Evolutionary conservation across 2,329 filamentous ascomycete species (phyloP), one percentile per base, ranked within the genome.

Genomic region (Fusarium coicis): DNA sequence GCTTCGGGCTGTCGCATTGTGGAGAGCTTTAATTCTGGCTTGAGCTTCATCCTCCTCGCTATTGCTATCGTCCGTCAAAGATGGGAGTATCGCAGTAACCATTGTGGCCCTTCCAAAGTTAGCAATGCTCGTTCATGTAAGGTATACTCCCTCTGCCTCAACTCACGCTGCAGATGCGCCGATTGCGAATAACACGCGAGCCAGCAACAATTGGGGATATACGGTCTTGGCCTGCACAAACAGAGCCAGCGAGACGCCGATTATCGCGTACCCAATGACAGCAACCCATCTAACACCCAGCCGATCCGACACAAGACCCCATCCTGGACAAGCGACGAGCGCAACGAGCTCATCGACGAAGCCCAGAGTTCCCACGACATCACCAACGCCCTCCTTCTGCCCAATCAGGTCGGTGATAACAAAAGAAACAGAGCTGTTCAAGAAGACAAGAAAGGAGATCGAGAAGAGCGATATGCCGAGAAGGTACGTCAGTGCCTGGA

Each of bases 1-100:
- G 77, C 90, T 85, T 52, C 91, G 85, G 28, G 85, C 77, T 50
- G 80, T 82, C 39, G 66, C 58, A 70, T 58, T 58, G 50, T 82
- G 82, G 11, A 80, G 72, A 18, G 81, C 79, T 75, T 85, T 85
- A 39, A 77, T 79, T 40, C 76, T 68, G 40, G 76, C 76, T 23
- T 74, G 69, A 7, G 65, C 72, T 7, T 76, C 63, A 75, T 79
- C 69, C 66, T 74, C 78, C 43, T 64, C 73, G 4, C 77, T 72
- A 43, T 79, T 79, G 43, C 79, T 83, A 37, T 89, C 88, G 70
- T 88, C 87, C 10, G 90, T 91, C 74, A 92, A 83, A 16, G 88
- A 91, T 3, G 96, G 96, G 30, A 99, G 86, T 50, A 97, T 94
- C 7, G 96, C 96, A 14, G 96, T 98, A 26, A 99, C 96, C 96